Evolutionary conservation across 257 asterid genomes (phyloP), one percentile per base, ranked within the genome.

Genomic region (Rubia yunnanensis): DNA sequence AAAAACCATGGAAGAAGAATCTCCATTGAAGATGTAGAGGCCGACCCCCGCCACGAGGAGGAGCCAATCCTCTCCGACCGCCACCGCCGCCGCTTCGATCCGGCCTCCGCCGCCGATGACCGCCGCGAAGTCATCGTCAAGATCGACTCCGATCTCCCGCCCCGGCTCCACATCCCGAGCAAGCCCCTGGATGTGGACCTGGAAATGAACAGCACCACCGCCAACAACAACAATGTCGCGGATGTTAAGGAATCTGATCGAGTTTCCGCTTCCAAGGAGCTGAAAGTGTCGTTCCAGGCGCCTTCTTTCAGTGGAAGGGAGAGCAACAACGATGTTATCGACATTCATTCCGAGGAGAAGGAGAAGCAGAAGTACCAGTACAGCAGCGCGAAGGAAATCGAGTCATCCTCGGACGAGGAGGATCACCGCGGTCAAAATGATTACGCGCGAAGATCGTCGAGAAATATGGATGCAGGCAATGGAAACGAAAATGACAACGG

Each of bases 101-200:
- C n/a, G n/a, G 73, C 75, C 3, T 60, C 89, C 56, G 3, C 56
- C 49, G 28, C 68, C 46, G 41, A 23, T 6, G 78, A 38, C 1
- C 61, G 68, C 2, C 64, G 44, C 0, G 91, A 88, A 64, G 80
- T 89, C 50, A 68, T 85, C 30, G 86, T 89, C 14, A 89, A 85
- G 59, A 79, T 86, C 55, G 92, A 89, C 53, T 79, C 72, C 52
- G 49, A 61, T 55, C 52, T 44, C 52, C 52, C 52, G 1, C 52
- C 52, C 1, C 14, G 20, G 52, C n/a, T 44, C 13, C 20, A 44
- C 4, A 15, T 44, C 6, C 52, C 52, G 52, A 10, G 8, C 22
- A 52, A 79, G 63, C 68, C 86, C 10, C 76, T 85, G 65, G 95
- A 89, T 71, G 80, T 84, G 71, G 91, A 87, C 61, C 48, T 87